These are phyloP conservation scores for Xylaria curta DNA, from an alignment of 495 filamentous ascomycete species.

Conservation along the genomic window DNA sequence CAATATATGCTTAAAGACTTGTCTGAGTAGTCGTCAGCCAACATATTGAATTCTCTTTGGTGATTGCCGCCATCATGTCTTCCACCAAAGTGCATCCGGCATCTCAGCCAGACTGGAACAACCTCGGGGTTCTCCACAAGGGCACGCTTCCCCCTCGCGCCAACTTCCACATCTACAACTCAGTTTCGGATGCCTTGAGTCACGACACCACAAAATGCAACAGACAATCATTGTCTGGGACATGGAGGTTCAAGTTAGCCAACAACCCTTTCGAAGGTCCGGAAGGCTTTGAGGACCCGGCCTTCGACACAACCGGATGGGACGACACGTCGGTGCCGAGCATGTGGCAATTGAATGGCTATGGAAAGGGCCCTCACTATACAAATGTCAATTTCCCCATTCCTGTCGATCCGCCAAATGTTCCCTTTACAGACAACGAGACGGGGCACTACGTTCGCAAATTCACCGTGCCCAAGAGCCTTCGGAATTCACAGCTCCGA, in stretches of 20 bases:
- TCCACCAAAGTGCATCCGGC: slow-evolving; percentile 22
- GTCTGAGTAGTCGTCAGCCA: neutral
- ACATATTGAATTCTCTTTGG: too few relatives aligned
- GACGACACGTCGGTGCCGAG: slow-evolving; percentile 63
- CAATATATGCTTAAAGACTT: neutral
- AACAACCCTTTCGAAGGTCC: slow-evolving; percentile 56
- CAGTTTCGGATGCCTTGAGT: slow-evolving; percentile 34
- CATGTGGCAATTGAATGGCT: slow-evolving; percentile 71
- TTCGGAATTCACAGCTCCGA: slow-evolving; percentile 54
- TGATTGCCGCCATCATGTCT: slow-evolving; percentile 27
- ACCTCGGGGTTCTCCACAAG: slow-evolving; percentile 54
- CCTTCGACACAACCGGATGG: slow-evolving; percentile 47
- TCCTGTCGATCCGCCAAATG: slow-evolving; percentile 63
- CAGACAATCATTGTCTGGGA: slow-evolving; percentile 56
- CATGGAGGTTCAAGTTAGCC: slow-evolving; percentile 66
- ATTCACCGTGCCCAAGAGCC: slow-evolving; percentile 55
- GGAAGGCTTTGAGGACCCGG: slow-evolving; percentile 38
- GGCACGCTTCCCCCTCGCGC: slow-evolving; percentile 58
- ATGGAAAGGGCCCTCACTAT: slow-evolving; percentile 63
- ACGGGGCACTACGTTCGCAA: slow-evolving; percentile 65
- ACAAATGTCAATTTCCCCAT: slow-evolving; percentile 68
- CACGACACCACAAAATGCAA: slow-evolving; percentile 39
- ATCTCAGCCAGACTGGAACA: slow-evolving; percentile 53
- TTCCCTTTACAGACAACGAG: slow-evolving; percentile 63
- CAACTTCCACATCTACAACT: slow-evolving; percentile 53